These are phyloP conservation scores for Pseudogymnoascus sp. DNA, from an alignment of 2,329 filamentous ascomycete genomes.

Conservation along the genomic window DNA sequence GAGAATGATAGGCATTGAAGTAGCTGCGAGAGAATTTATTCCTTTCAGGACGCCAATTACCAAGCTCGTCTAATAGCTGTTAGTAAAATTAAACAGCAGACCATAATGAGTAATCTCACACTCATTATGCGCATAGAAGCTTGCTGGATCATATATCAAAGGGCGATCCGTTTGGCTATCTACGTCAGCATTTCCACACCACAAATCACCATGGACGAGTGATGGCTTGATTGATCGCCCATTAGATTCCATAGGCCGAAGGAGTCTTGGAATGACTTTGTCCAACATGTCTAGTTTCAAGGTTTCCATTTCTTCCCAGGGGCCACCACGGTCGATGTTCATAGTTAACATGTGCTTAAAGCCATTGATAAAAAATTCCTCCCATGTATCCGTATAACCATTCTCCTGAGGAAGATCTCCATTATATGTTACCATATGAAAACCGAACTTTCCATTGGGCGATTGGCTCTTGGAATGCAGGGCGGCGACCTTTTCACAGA, in stretches of 20 bases:
- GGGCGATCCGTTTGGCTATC: conserved; percentile 16
- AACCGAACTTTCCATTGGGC: too few relatives aligned
- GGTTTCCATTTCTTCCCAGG: conserved; percentile 1
- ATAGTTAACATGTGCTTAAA: background rate
- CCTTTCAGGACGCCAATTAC: too few relatives aligned
- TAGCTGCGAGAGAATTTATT: too few relatives aligned
- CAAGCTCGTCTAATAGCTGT: too few relatives aligned
- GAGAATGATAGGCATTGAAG: too few relatives aligned
- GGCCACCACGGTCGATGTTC: background rate
- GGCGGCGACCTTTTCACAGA: too few relatives aligned
- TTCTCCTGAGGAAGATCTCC: too few relatives aligned
- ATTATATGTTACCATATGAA: too few relatives aligned
- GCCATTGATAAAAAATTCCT: too few relatives aligned
- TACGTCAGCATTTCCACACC: conserved; percentile 18
- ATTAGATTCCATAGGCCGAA: conserved; percentile 16
- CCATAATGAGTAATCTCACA: conserved; percentile 9
- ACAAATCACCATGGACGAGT: conserved; percentile 22
- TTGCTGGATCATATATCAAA: conserved; percentile 17
- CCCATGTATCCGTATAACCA: too few relatives aligned
- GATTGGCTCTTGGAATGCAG: too few relatives aligned
- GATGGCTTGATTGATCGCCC: conserved; percentile 19
- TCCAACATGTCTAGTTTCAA: background rate
- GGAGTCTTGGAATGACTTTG: conserved; percentile 19
- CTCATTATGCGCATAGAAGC: conserved; percentile 18
- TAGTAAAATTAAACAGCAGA: too few relatives aligned